phyloP scores from a whole-genome alignment of 352 stramenopile species.

The Pilasporangium apinafurcum region DNA sequence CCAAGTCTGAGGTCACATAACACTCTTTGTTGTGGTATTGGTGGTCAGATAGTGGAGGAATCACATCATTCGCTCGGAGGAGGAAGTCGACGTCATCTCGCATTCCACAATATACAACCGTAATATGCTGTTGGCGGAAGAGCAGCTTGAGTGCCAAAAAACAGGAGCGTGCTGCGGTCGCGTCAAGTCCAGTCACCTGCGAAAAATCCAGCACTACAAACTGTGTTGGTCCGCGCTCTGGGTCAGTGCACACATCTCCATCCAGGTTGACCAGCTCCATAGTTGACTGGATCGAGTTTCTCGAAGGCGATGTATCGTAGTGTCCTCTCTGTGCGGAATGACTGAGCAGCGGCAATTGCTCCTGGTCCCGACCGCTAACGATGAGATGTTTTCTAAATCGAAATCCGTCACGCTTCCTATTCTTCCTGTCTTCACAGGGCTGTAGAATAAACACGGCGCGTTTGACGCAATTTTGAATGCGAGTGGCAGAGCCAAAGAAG shows the following conservation, averaged over 20 bases:
- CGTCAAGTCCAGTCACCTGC: constrained; percentile 72
- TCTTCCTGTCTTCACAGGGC: not conserved
- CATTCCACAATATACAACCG: constrained; percentile 66
- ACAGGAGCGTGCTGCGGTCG: constrained; percentile 62
- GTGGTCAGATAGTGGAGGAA: constrained; percentile 4
- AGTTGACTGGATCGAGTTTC: constrained; percentile 6
- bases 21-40: constrained; percentile 7
- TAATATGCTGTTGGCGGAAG: constrained; percentile 38
- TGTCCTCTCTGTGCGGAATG: constrained; percentile 1
- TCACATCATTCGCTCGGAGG: constrained; percentile 49
- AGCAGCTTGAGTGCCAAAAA: constrained; percentile 65
- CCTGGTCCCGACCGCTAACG: constrained; percentile 2
- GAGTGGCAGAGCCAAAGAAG: constrained; percentile 72
- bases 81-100: constrained; percentile 41
- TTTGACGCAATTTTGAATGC: constrained; percentile 63
- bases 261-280: constrained; percentile 36
- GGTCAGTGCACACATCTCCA: constrained; percentile 22
- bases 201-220: constrained; percentile 79
- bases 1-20: constrained; percentile 37
- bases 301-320: too few species aligned
- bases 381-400: not conserved
- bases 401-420: not conserved
- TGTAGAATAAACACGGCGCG: constrained; percentile 44
- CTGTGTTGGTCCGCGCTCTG: constrained; percentile 22
- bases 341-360: constrained; percentile 23